These are phyloP conservation scores for Fusarium chaquense DNA, from an alignment of 2,329 filamentous ascomycete genomes.

Conservation along the genomic window DNA sequence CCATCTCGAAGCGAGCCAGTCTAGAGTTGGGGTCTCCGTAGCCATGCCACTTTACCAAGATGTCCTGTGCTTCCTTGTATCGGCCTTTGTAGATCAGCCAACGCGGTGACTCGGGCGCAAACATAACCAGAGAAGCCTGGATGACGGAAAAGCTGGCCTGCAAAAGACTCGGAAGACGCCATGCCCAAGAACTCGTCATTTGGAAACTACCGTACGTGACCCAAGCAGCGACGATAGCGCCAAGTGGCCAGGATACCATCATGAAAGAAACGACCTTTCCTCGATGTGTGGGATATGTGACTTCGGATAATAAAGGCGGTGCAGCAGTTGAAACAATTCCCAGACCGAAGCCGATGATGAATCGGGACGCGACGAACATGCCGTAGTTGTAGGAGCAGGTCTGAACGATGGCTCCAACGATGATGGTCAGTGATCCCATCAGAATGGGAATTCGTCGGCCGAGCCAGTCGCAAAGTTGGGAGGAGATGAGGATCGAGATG, in stretches of 20 bases:
- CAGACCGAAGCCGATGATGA: constrained; percentile 58
- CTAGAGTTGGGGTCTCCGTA: constrained; percentile 33
- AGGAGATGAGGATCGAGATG: constrained; percentile 44
- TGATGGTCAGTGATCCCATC: constrained; percentile 46
- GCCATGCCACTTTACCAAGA: constrained; percentile 42
- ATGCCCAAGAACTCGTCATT: constrained; percentile 58
- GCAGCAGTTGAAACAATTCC: constrained; percentile 49
- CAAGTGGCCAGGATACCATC: constrained; percentile 39
- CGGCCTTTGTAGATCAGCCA: constrained; percentile 47
- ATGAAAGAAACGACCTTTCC: constrained; percentile 50
- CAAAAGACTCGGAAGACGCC: constrained; percentile 62
- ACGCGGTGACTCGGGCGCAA: constrained; percentile 39
- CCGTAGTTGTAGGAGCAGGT: constrained; percentile 48
- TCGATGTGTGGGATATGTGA: constrained; percentile 54
- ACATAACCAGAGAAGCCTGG: constrained; percentile 23
- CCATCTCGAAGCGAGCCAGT: constrained; percentile 41
- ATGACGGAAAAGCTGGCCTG: constrained; percentile 53
- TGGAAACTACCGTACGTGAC: constrained; percentile 57
- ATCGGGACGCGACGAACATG: constrained; percentile 53
- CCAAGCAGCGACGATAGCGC: constrained; percentile 43
- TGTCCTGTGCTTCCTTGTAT: constrained; percentile 37
- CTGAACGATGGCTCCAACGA: constrained; percentile 49
- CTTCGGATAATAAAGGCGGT: constrained; percentile 52
- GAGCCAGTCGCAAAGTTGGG: constrained; percentile 47
- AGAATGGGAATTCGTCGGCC: constrained; percentile 48